phyloP scores from a whole-genome alignment of 1,139 yeast species.

The Zygosaccharomyces sapae region DNA sequence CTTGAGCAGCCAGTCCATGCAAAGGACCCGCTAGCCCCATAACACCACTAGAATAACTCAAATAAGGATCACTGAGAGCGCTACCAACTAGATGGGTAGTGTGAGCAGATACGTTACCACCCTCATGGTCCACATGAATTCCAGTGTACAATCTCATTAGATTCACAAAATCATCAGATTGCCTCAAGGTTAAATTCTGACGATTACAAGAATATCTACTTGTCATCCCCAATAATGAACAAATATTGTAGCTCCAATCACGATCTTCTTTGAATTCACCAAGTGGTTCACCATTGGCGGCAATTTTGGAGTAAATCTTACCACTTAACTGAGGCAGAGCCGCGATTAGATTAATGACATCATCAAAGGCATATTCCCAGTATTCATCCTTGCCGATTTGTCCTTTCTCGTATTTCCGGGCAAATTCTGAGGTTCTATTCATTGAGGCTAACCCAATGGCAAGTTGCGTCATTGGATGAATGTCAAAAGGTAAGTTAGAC shows the following conservation, averaged over 20 bases:
- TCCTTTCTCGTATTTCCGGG: conserved; percentile 87
- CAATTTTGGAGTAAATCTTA: conserved; percentile 86
- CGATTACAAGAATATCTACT: conserved; percentile 49
- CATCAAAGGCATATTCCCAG: conserved; percentile 93
- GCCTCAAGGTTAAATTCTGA: conserved; percentile 42
- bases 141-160: conserved; percentile 90
- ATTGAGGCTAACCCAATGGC: conserved; percentile 89
- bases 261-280: conserved; percentile 63
- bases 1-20: conserved; percentile 98
- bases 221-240: conserved; percentile 67
- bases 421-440: conserved; percentile 86
- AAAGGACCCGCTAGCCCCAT: conserved; percentile 98
- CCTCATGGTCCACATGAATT: conserved; percentile 97
- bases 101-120: conserved; percentile 98
- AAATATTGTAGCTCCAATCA: conserved; percentile 89
- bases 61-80: conserved; percentile 88
- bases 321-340: conserved; percentile 91
- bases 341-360: conserved; percentile 81
- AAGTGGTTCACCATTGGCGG: conserved; percentile 73
- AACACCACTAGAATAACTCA: conserved; percentile 90
- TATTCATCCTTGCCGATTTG: conserved; percentile 71
- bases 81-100: conserved; percentile 96
- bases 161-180: conserved; percentile 56
- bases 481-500: conserved; percentile 75
- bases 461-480: conserved; percentile 97